Percentiles rank a stretch among this genome's conserved stretches.
Evolutionary conservation across 805 yeast species (phyloP).

Genomic region (Metahyphopichia silvanorum): DNA sequence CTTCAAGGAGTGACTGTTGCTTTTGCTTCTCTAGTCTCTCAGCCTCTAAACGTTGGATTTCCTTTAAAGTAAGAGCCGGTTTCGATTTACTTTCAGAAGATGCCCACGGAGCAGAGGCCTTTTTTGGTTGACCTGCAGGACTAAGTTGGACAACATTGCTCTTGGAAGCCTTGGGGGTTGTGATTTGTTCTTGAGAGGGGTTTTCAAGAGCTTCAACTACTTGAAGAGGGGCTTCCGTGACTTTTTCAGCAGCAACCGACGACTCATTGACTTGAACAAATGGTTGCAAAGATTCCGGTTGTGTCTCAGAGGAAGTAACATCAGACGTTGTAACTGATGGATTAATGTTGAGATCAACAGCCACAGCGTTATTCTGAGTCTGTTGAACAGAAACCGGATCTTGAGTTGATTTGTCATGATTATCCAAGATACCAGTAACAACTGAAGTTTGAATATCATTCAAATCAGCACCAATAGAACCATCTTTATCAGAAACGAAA

Average conservation of each 20-base stretch:
- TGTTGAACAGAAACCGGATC: background rate
- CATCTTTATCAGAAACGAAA: conserved; percentile 22
- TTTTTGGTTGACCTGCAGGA: conserved; percentile 12
- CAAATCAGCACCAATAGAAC: conserved; percentile 21
- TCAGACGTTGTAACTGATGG: conserved; percentile 1
- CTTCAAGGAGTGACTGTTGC: conserved; percentile 19
- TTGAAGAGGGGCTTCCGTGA: background rate
- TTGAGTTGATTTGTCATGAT: conserved; percentile 6
- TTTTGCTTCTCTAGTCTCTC: conserved; percentile 38
- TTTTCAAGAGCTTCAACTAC: conserved; percentile 2
- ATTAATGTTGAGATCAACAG: background rate
- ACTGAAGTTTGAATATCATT: conserved; percentile 38
- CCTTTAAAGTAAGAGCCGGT: conserved; percentile 46
- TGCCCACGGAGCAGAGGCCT: conserved; percentile 57
- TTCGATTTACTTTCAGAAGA: conserved; percentile 12
- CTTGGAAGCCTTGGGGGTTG: conserved; percentile 4
- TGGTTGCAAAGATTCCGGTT: conserved; percentile 5
- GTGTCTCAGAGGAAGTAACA: background rate
- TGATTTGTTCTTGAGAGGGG: conserved; percentile 1
- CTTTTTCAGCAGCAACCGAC: background rate
- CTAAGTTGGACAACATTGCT: conserved; percentile 13
- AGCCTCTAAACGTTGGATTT: conserved; percentile 50
- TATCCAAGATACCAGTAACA: conserved; percentile 37
- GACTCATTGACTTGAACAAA: background rate
- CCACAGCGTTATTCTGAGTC: conserved; percentile 1